Conservation (phyloP, 1,139 yeast genomes). For the Blastobotrys persicus region DNA sequence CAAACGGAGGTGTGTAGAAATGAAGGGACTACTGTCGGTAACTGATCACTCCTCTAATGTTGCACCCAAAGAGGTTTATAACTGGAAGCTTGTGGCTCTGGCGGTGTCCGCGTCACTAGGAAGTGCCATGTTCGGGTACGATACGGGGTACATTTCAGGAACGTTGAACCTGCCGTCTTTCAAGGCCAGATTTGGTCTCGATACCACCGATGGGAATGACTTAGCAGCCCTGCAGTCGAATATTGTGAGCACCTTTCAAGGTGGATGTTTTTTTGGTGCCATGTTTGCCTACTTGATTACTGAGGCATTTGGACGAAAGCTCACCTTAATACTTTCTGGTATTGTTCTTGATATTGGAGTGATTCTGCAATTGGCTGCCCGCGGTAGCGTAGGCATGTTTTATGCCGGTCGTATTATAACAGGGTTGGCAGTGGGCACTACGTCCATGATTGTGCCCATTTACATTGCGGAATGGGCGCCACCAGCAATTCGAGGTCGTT, state of each 20-base stretch:
- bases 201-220: background rate
- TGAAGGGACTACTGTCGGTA: background rate
- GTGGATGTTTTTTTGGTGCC: conserved; percentile 1
- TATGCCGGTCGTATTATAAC: conserved; percentile 42
- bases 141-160: conserved; percentile 3
- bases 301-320: conserved; percentile 1
- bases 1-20: background rate
- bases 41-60: background rate
- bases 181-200: background rate
- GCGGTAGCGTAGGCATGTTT: conserved; percentile 12
- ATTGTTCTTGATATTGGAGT: background rate
- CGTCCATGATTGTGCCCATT: conserved; percentile 45
- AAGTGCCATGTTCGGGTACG: conserved; percentile 1
- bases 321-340: background rate
- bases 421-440: conserved; percentile 46
- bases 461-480: conserved; percentile 46
- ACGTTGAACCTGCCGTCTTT: conserved; percentile 1
- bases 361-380: background rate
- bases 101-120: background rate
- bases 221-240: background rate
- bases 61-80: background rate
- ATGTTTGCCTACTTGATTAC: background rate
- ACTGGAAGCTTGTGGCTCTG: background rate
- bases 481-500: conserved; percentile 40
- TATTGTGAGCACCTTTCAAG: conserved; percentile 4